Base-by-base conservation (phyloP, 805 yeast species). In the Starmera quercuum region DNA sequence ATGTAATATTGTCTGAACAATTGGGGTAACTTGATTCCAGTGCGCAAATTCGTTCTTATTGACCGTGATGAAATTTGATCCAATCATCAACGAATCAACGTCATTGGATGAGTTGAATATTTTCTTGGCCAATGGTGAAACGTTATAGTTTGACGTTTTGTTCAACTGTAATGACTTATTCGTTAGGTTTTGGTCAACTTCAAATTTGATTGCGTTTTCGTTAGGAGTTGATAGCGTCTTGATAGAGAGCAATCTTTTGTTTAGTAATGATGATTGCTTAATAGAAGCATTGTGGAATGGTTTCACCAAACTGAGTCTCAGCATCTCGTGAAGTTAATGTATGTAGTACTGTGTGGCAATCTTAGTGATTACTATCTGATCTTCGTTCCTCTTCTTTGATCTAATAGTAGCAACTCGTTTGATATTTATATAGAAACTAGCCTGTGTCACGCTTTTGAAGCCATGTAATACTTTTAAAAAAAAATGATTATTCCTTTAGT, bases 1-100 rank as follows among this genome's bases (percentile, higher is more conserved):
- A 31, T 66, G 78, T 60, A 71, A 45, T 26, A 68, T 53, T 6
- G 67, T 53, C 44, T 71, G 64, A 37, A 83, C 70, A 34, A 78
- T 69, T 5, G 83, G 83, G 35, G 78, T 75, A 13, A 83, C 70
- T 35, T 77, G 76, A 20, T 80, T 75, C 95, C 95, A 83, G 42
- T 71, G 71, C 8, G 70, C 64, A 43, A 71, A 74, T 40, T 73
- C 77, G 45, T 73, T 74, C 52, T 82, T 83, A 53, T 77, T 81
- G 7, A 83, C 75, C 0, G 90, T 80, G 34, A 83, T 57, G 44
- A 83, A 83, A 47, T 81, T 71, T n/a, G 71, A 71, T 14, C 90
- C 90, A 44, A 83, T 71, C 77, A 83, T 72, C 14, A 83, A 59
- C 0, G 85, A 75, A 44, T 66, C 75, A n/a, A 82, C 82, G 1